phyloP scores from a whole-genome alignment of 2,329 filamentous ascomycete species.

The Triangularia setosa region DNA sequence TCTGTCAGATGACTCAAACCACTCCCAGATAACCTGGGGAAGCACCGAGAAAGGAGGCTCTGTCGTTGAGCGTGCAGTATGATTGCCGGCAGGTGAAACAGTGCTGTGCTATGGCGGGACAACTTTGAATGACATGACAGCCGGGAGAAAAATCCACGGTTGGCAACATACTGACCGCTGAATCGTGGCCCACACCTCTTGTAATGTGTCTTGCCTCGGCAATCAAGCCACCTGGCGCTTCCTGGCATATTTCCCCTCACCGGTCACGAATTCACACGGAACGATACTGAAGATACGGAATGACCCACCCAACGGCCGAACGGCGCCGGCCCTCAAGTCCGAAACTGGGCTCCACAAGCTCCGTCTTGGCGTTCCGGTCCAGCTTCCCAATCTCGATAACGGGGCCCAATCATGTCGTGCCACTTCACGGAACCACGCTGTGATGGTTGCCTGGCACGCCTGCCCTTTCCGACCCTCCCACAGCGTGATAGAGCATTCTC shows the following conservation, averaged over 20 bases:
- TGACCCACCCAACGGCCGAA: neutral
- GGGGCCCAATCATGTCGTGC: neutral
- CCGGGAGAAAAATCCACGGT: neutral
- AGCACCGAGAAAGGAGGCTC: neutral
- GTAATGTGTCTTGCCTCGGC: neutral
- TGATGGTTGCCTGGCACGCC: neutral
- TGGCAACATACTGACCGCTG: neutral
- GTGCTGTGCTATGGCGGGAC: neutral
- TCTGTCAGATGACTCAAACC: neutral
- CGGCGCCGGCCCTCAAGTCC: neutral
- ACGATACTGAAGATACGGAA: neutral
- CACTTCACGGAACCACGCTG: neutral
- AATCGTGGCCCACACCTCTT: no score
- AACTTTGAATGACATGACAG: slow-evolving; percentile 1
- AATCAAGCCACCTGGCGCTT: neutral
- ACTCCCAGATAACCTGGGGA: neutral
- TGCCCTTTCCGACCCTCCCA: neutral
- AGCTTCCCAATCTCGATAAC: neutral
- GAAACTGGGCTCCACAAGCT: neutral
- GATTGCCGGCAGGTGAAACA: slow-evolving; percentile 1
- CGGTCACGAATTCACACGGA: neutral
- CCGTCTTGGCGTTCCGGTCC: neutral
- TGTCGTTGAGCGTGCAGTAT: neutral
- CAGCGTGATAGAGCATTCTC: neutral
- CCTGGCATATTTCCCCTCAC: neutral